phyloP scores from a whole-genome alignment of 106 monocot genomes.

The Agapanthus africanus region DNA sequence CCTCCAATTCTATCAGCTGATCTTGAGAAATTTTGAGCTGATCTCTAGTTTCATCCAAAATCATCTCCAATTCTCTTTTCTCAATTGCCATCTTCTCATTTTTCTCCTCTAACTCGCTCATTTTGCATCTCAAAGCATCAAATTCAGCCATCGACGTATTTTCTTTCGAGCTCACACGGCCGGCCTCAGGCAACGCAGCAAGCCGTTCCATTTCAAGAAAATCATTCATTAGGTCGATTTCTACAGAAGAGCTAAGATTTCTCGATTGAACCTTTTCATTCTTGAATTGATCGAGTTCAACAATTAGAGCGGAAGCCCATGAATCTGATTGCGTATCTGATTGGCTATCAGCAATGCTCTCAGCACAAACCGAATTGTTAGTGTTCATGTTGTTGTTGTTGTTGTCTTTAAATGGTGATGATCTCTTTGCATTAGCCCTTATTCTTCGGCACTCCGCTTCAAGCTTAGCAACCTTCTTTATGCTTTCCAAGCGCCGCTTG shows the following conservation, averaged over 20 bases:
- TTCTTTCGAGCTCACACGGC: background rate
- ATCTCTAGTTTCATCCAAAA: slow-evolving; percentile 15
- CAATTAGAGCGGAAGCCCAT: slow-evolving; percentile 30
- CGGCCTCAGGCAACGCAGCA: slow-evolving; percentile 22
- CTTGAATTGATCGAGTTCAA: slow-evolving; percentile 33
- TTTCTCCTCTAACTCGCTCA: slow-evolving; percentile 20
- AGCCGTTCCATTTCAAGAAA: slow-evolving; percentile 46
- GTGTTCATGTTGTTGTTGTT: slow-evolving; percentile 6
- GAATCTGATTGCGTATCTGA: slow-evolving; percentile 21
- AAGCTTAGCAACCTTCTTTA: slow-evolving; percentile 45
- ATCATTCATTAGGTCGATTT: slow-evolving; percentile 41
- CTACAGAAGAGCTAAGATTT: slow-evolving; percentile 8
- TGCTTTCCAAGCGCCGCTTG: slow-evolving; percentile 47
- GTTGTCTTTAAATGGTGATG: slow-evolving; percentile 20
- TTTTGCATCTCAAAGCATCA: background rate
- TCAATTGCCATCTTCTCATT: slow-evolving; percentile 14
- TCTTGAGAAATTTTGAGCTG: slow-evolving; percentile 16
- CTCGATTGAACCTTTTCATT: slow-evolving; percentile 18
- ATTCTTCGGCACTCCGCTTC: slow-evolving; percentile 56
- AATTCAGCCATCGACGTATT: background rate
- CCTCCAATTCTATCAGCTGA: slow-evolving; percentile 13
- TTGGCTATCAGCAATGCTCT: slow-evolving; percentile 24
- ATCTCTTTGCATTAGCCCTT: slow-evolving; percentile 37
- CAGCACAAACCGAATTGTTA: slow-evolving; percentile 4
- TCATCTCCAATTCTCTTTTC: slow-evolving; percentile 26